Percentiles rank a stretch among this genome's conserved stretches.
These are phyloP conservation scores for Paxillus ammoniavirescens DNA, from an alignment of 768 basidiomycete species.

Conservation along the genomic window DNA sequence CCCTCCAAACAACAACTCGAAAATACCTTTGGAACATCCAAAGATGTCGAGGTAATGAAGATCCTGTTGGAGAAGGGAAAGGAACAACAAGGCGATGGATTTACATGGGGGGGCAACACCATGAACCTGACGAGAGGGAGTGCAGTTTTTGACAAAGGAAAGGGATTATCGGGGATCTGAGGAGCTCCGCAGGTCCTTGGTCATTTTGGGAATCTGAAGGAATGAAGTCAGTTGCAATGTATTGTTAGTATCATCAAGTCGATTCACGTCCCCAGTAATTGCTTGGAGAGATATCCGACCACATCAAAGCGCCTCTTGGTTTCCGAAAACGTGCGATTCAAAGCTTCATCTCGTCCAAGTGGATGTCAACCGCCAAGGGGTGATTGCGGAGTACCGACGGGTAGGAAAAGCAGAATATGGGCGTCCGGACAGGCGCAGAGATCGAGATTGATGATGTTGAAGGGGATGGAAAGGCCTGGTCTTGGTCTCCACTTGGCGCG, in stretches of 20 bases:
- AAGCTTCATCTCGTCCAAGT: neutral
- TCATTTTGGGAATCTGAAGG: neutral
- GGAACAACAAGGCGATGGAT: slow-evolving; percentile 50
- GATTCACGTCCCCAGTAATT: neutral
- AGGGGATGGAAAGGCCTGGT: too few relatives aligned
- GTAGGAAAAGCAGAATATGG: too few relatives aligned
- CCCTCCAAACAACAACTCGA: slow-evolving; percentile 87
- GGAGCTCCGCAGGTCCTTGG: slow-evolving; percentile 6
- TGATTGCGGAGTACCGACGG: too few relatives aligned
- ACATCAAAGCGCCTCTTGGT: neutral
- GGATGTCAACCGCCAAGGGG: neutral
- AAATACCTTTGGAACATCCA: slow-evolving; percentile 61
- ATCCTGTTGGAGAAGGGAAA: slow-evolving; percentile 63
- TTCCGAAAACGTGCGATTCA: slow-evolving; percentile 30
- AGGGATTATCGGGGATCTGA: slow-evolving; percentile 37
- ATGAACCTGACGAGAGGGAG: slow-evolving; percentile 34
- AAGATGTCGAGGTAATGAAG: slow-evolving; percentile 61
- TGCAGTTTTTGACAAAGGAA: slow-evolving; percentile 38
- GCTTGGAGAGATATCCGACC: neutral
- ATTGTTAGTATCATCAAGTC: slow-evolving; percentile 12
- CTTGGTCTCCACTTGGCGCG: too few relatives aligned
- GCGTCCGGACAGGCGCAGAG: too few relatives aligned
- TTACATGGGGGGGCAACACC: slow-evolving; percentile 23
- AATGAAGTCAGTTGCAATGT: slow-evolving; percentile 8
- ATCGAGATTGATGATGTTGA: too few relatives aligned